Base-by-base conservation (phyloP, 176 grass and related monocot species). In the Phoenix roebelenii region DNA sequence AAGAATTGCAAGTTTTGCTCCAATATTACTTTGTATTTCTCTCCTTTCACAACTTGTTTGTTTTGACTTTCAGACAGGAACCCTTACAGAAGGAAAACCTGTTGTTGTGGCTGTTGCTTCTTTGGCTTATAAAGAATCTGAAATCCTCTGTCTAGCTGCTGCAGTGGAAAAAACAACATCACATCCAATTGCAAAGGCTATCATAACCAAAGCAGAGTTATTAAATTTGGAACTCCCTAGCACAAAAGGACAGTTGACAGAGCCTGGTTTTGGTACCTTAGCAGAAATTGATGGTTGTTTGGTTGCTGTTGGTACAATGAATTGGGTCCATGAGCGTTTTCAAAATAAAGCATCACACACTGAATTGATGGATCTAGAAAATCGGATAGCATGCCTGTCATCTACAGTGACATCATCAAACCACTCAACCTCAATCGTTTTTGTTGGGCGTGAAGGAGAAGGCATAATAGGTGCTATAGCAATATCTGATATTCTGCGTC, bases 171-270 rank as follows among this genome's bases (percentile, higher is more conserved):
- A 83, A 66, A 91, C 87, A 67, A 87, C 84, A 60, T 75, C 85
- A 72, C 92, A 97, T 75, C 92, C 92, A 71, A 97, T 97, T 73
- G 92, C 92, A 20, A 85, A 80, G 72, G 92, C 92, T 75, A 97
- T 97, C 82, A 58, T 76, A 57, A 74, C 80, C 55, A 79, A 97
- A 80, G 87, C 92, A 56, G 76, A 85, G 72, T 66, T 69, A 19
- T 58, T 91, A 23, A 76, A 85, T 69, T 59, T 91, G 29, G 84
- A 85, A 66, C 77, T 97, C 61, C 85, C 81, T 54, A 64, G 60
- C 59, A 85, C 92, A 59, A 82, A 69, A 60, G 87, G 92, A 35
- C 87, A 91, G 58, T 68, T 97, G 65, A 91, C 87, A 75, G 81
- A 83, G 63, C 87, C 92, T 51, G 92, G 92, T 56, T 97, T 90